Evolutionary conservation across 208 protist genomes (phyloP).

Genomic region (Acanthamoeba castellanii): DNA sequence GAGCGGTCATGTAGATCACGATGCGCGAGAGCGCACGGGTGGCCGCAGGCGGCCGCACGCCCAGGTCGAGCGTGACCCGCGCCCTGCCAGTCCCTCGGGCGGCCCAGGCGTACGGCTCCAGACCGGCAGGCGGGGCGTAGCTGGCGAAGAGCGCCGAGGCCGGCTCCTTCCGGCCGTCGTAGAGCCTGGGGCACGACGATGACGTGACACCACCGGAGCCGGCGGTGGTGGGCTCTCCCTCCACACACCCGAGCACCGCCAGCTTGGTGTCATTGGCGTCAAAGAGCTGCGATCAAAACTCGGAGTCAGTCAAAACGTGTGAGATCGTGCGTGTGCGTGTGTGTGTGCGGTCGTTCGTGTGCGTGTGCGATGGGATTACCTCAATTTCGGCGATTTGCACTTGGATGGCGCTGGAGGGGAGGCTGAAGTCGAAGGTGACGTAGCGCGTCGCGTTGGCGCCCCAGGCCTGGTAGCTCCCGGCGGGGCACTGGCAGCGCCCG

Average conservation of each 20-base stretch:
- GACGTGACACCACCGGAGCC: background rate
- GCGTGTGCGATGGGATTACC: background rate
- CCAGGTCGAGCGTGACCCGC: constrained; percentile 18
- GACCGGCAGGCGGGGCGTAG: background rate
- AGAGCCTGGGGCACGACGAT: constrained; percentile 3
- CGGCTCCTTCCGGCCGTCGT: background rate
- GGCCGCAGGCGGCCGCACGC: background rate
- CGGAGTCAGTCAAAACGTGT: background rate
- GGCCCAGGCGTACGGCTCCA: background rate
- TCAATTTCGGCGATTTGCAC: constrained; percentile 49
- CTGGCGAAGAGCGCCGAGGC: background rate
- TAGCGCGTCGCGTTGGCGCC: background rate
- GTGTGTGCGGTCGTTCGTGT: background rate
- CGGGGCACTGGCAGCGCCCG: constrained; percentile 2
- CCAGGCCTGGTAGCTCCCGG: constrained; percentile 37
- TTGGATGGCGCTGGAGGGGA: background rate
- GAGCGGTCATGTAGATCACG: constrained; percentile 9
- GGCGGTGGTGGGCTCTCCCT: background rate
- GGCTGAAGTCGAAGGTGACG: constrained; percentile 53
- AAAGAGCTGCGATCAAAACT: background rate
- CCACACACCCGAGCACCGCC: background rate
- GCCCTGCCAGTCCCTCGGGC: background rate
- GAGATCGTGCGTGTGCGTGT: background rate
- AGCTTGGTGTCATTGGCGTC: background rate
- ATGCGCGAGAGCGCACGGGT: background rate